These are phyloP conservation scores for Calocybe gangraenosa DNA, from an alignment of 768 basidiomycete genomes.

Conservation along the genomic window DNA sequence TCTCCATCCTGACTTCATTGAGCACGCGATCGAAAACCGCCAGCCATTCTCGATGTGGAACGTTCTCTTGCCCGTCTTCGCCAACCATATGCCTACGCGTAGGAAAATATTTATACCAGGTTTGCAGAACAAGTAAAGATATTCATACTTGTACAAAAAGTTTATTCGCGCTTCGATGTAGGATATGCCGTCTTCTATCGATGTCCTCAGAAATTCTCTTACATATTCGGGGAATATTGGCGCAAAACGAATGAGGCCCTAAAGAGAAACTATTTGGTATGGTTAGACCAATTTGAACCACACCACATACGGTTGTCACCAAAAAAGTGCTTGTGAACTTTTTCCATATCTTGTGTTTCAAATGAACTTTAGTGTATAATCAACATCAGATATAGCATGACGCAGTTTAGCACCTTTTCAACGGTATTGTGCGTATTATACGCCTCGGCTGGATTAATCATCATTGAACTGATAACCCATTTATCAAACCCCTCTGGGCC, in stretches of 20 bases:
- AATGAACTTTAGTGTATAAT: neutral
- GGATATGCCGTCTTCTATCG: conserved; percentile 66
- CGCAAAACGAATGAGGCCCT: conserved; percentile 45
- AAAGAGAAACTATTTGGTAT: neutral
- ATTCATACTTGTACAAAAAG: conserved; percentile 51
- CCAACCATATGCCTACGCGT: conserved; percentile 48
- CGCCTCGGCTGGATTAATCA: conserved; percentile 67
- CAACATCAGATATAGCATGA: neutral
- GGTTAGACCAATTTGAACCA: neutral
- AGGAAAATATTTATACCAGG: neutral
- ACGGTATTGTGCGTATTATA: conserved; percentile 72
- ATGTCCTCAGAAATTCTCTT: conserved; percentile 55
- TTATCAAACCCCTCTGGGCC: conserved; percentile 65
- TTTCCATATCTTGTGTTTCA: conserved; percentile 61
- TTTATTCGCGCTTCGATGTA: conserved; percentile 70
- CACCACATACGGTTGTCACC: conserved; percentile 39
- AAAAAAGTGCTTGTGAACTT: conserved; percentile 59
- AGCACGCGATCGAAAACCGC: conserved; percentile 47
- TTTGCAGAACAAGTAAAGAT: neutral
- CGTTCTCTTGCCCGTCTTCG: conserved; percentile 49
- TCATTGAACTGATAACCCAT: conserved; percentile 57
- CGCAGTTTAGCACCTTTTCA: conserved; percentile 42
- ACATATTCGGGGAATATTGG: conserved; percentile 63
- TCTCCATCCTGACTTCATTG: conserved; percentile 47
- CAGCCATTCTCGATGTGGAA: conserved; percentile 61